These are phyloP conservation scores for Brasilioporus rufonigricans DNA, from an alignment of 768 basidiomycete genomes.

Conservation along the genomic window DNA sequence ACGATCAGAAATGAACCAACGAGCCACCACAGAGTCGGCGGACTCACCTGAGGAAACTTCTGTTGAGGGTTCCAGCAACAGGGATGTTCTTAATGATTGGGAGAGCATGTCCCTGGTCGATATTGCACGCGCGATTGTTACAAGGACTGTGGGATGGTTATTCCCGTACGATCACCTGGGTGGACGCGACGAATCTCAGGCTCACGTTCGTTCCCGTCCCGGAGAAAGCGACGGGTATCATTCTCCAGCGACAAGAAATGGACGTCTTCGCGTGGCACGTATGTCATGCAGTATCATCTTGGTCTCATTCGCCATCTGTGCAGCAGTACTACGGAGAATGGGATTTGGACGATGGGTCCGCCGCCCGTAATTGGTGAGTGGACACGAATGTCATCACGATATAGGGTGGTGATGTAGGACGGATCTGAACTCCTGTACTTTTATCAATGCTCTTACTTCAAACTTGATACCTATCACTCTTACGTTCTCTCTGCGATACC, in stretches of 20 bases:
- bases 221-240: neutral
- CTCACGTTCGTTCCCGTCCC: neutral
- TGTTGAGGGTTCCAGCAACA: neutral
- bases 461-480: neutral
- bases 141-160: constrained; percentile 22
- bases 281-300: constrained; percentile 23
- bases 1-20: neutral
- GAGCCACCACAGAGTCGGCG: neutral
- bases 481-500: neutral
- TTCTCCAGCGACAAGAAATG: constrained; percentile 6
- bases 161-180: constrained; percentile 19
- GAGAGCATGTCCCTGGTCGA: constrained; percentile 6
- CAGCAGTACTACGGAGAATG: constrained; percentile 25
- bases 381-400: neutral
- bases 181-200: neutral
- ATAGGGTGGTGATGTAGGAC: neutral
- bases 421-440: neutral
- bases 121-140: constrained; percentile 15
- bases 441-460: neutral
- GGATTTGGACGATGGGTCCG: constrained; percentile 25
- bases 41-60: neutral
- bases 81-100: neutral
- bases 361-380: constrained; percentile 18
- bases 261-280: constrained; percentile 4
- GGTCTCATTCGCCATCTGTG: constrained; percentile 30